Base-by-base conservation (phyloP, 139 green algal species). In the Chlamydomonas sp. region DNA sequence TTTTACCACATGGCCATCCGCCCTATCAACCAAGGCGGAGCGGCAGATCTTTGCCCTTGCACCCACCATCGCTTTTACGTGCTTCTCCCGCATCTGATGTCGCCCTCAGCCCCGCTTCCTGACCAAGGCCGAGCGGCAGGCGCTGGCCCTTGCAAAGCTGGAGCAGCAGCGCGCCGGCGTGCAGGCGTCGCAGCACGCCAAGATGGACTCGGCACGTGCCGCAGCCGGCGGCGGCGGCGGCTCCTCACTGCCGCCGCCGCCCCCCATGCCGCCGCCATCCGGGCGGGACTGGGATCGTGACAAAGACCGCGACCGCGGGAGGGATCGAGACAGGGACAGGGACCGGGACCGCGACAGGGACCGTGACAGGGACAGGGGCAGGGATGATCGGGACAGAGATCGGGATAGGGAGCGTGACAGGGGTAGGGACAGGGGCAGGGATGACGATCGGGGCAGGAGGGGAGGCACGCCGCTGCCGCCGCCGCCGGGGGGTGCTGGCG, bases 101-200 rank as follows among this genome's bases (percentile, higher is more conserved):
- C 63, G 58, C 61, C 12, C 10, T 16, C 92, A 96, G 93, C 97
- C 97, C 6, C 95, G 96, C 83, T 99, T 99, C 84, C 76, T 99
- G 60, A 96, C 94, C 63, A 99, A 98, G 92, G 93, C 96, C 85
- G 91, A 99, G 92, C 89, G 97, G 5, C 91, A 98, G 83, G 92
- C 95, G 79, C 90, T 97, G 61, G 96, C 97, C 2, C 87, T 98
- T 78, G 77, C 97, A 91, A 90, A 91, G 78, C 85, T 94, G 59
- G 86, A 94, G 69, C 91, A 95, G 71, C 89, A 95, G 82, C 92
- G 78, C n/a, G 63, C 88, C 67, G 79, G 87, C 86, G 84, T 85
- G 89, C 90, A 80, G 89, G 73, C 77, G 85, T 58, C 88, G 4
- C 89, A 88, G 84, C 79, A 73, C 59, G 72, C n/a, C n/a, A 82